phyloP scores from a whole-genome alignment of 2,329 filamentous ascomycete species.

The Ophiostoma quercus region DNA sequence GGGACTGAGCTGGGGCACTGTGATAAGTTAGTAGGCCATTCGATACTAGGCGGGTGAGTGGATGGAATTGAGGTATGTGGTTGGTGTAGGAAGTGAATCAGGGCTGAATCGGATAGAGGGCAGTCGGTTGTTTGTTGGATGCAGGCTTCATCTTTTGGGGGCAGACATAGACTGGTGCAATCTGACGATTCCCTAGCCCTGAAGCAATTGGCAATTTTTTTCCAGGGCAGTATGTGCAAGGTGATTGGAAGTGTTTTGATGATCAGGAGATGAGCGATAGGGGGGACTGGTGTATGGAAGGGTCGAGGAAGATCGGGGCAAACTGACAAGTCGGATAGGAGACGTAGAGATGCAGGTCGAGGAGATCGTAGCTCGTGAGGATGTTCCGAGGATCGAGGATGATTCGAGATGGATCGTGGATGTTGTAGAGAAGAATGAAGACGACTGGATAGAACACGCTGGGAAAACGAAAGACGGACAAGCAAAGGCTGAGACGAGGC shows the following conservation, averaged over 20 bases:
- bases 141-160: not conserved
- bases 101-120: not conserved
- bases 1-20: conserved; percentile 1
- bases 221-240: not conserved
- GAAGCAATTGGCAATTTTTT: not conserved
- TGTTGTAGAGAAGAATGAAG: not conserved
- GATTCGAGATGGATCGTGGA: not conserved
- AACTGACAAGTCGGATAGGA: conserved; percentile 7
- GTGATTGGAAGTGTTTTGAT: not conserved
- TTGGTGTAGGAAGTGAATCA: not conserved
- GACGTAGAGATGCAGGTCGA: not conserved
- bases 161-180: not conserved
- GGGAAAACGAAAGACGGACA: not conserved
- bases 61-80: not conserved
- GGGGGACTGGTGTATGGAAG: not conserved
- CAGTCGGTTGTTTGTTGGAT: not conserved
- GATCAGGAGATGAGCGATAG: not conserved
- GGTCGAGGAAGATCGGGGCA: conserved; percentile 1
- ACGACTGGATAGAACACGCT: conserved; percentile 1
- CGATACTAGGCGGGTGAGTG: no score
- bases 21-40: not conserved
- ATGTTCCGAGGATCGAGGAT: not conserved
- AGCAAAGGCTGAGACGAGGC: not conserved
- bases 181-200: not conserved
- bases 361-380: not conserved